These are phyloP conservation scores for Salvia splendens DNA, from an alignment of 257 asterid genomes.

Conservation along the genomic window DNA sequence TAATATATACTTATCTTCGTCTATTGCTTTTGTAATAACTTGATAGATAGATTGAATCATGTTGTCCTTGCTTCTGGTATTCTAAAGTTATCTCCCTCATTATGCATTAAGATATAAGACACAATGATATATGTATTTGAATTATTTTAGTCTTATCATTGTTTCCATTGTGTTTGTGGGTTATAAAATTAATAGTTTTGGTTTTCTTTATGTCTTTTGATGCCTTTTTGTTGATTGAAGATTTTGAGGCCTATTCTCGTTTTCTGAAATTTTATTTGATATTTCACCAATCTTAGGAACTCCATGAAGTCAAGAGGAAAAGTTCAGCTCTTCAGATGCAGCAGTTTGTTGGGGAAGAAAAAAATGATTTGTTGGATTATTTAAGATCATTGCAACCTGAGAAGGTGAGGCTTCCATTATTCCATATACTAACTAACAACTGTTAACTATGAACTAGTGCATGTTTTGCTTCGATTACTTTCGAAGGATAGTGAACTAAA, in stretches of 20 bases:
- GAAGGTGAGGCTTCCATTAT: constrained; percentile 49
- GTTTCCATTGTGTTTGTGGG: not conserved
- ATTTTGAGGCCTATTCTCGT: constrained; percentile 10
- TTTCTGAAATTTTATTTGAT: not conserved
- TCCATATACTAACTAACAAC: not conserved
- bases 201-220: constrained; percentile 11
- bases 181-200: not conserved
- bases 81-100: not conserved
- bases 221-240: not conserved
- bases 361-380: constrained; percentile 90
- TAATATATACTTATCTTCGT: not conserved
- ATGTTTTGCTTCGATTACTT: not conserved
- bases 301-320: constrained; percentile 83
- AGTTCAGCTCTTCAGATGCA: constrained; percentile 97
- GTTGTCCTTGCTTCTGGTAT: constrained; percentile 1
- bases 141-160: not conserved
- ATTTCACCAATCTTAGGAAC: constrained; percentile 59
- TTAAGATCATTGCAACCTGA: constrained; percentile 89
- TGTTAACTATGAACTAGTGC: not conserved
- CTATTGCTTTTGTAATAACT: not conserved
- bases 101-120: constrained; percentile 5
- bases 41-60: not conserved
- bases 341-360: constrained; percentile 94
- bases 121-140: not conserved
- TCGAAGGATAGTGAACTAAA: constrained; percentile 1